Evolutionary conservation across 495 filamentous ascomycete species (phyloP), one percentile per base, ranked within the genome.

Genomic region (Cudoniella acicularis): DNA sequence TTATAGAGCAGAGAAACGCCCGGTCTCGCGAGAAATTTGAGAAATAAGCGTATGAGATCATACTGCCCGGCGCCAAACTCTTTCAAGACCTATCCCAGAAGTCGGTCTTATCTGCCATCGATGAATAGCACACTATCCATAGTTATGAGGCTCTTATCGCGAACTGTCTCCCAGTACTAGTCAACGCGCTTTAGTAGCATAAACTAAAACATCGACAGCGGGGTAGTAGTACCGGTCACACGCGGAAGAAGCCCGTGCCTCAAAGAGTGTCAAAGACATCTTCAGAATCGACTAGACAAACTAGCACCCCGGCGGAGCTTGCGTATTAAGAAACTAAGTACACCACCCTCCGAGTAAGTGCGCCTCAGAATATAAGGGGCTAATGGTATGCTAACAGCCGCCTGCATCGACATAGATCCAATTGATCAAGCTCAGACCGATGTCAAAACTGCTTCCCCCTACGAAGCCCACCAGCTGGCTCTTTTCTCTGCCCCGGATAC

Each of bases 311-410:
- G 57, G 57, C 57, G 17, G 57, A 59, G 57, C 57, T 27, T n/a
- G 57, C 57, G 42, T 26, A n/a, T n/a, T n/a, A n/a, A n/a, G n/a
- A 26, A 60, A 54, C 49, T 40, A 60, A 21, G 54, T 45, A 54
- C 57, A n/a, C 57, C 57, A 47, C 57, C 57, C 57, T 60, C n/a
- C 30, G 57, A 60, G 57, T 60, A 60, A 60, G 50, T 54, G 47
- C 57, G 16, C 47, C 20, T 46, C 50, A 53, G 57, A 60, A 59
- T 48, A 60, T 20, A 60, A 60, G 45, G 49, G 49, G 49, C 26
- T 59, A 36, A 59, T 59, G 21, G 57, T 47, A 52, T 47, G 56
- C 46, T 58, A 58, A 59, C 50, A 27, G 50, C 57, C 50, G 30
- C 57, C 53, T 59, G 46, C 55, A 57, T 57, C 22, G 48, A 59